Base-by-base conservation (phyloP, 1,284 basidiomycete species). In the Ceratobasidium sp. region DNA sequence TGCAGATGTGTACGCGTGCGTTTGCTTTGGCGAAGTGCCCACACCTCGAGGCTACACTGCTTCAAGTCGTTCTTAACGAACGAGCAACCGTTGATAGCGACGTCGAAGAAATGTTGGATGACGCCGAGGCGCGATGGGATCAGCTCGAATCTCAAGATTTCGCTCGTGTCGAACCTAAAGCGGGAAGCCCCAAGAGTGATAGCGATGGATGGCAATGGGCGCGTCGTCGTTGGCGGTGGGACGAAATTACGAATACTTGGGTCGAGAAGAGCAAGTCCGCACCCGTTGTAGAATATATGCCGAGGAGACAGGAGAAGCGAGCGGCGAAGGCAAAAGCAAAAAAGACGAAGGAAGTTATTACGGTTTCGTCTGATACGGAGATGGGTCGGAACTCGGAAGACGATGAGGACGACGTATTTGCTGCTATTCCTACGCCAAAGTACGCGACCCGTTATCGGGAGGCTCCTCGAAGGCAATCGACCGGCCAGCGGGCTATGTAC, bases 171-270 rank as follows among this genome's bases (percentile, higher is more conserved):
- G 57, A 51, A 7, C 24, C 50, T 7, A 24, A 24, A 19, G 59
- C 6, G 24, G 59, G 15, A 22, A 19, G 24, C n/a, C 29, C 19
- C 22, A 19, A 27, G 8, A 27, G 45, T 27, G 22, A n/a, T 11
- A 48, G 44, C 19, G 57, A 51, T 45, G 48, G 48, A 8, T 73
- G 69, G 57, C 31, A 48, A 62, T 73, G 69, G 69, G 57, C 69
- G 15, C 69, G 69, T 15, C 22, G 5, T 1, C 47, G 36, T 15
- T 62, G 69, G 69, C 22, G 69, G 29, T 73, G 69, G 69, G 69
- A 73, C 22, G 69, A 73, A 48, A 73, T 73, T 33, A 73, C 57
- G 45, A 73, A 73, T 22, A 73, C 57, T 1, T 73, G 57, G 69
- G 57, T 73, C 29, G 69, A 73, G 31, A 47, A 31, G 45, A 62